A percentile compares a stretch with the other conserved stretches of the same genome.
phyloP scores from a whole-genome alignment of 176 grass and related monocot species.

The Eragrostis curvula region DNA sequence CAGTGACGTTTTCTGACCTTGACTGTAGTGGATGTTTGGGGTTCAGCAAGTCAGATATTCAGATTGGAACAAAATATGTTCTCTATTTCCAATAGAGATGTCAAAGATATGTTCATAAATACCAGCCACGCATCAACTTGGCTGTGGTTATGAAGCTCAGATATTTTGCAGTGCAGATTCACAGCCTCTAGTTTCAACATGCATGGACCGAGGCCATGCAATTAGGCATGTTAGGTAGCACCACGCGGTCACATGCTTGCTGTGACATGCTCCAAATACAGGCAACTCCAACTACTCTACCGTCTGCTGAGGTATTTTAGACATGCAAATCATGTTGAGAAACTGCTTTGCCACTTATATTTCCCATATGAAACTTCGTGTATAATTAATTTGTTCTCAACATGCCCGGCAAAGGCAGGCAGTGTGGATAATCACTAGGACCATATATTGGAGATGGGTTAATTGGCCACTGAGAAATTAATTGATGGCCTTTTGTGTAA shows the following conservation, averaged over 20 bases:
- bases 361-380: too few species aligned
- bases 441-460: too few species aligned
- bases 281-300: not conserved
- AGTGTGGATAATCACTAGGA: too few species aligned
- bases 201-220: not conserved
- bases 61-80: not conserved
- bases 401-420: too few species aligned
- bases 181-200: slow-evolving; percentile 11
- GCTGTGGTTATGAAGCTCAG: not conserved
- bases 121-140: not conserved
- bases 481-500: too few species aligned
- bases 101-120: not conserved
- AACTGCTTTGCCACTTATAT: not conserved
- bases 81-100: too few species aligned
- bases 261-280: not conserved
- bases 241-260: not conserved
- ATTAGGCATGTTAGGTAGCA: slow-evolving; percentile 17
- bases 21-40: not conserved
- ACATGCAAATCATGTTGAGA: not conserved
- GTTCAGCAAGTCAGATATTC: not conserved
- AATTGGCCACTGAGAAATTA: too few species aligned
- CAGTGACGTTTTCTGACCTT: not conserved
- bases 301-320: not conserved
- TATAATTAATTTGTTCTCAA: too few species aligned
- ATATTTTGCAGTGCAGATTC: slow-evolving; percentile 13